phyloP scores from a whole-genome alignment of 768 basidiomycete genomes.

The Calvatia gigantea region DNA sequence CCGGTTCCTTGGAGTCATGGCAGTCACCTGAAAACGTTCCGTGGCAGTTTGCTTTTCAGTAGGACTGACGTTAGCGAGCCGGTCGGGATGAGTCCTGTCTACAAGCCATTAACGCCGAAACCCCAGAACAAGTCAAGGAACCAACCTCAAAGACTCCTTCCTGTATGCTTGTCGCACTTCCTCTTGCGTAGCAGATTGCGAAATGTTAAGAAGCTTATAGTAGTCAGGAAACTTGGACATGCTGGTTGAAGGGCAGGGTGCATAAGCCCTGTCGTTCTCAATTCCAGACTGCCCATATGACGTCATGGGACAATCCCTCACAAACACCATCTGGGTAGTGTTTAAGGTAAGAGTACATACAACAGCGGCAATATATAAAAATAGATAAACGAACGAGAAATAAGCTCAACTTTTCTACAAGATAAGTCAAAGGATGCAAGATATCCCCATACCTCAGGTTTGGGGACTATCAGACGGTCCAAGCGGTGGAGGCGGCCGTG shows the following conservation, averaged over 20 bases:
- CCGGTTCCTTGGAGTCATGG: neutral
- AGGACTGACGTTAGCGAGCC: constrained; percentile 65
- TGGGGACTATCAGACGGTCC: neutral
- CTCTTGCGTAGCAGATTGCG: constrained; percentile 58
- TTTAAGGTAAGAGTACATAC: neutral
- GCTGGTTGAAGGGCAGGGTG: constrained; percentile 18
- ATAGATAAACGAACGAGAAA: neutral
- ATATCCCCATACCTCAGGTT: neutral
- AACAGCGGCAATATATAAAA: neutral
- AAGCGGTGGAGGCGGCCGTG: constrained; percentile 40
- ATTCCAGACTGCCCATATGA: constrained; percentile 15
- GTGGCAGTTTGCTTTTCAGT: constrained; percentile 74
- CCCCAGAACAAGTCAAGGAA: constrained; percentile 2
- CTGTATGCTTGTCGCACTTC: constrained; percentile 77
- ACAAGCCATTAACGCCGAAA: constrained; percentile 16
- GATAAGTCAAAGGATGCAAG: neutral
- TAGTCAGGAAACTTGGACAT: constrained; percentile 84
- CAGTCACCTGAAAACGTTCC: constrained; percentile 76
- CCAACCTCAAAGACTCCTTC: constrained; percentile 71
- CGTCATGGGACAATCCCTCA: constrained; percentile 18
- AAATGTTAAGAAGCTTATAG: constrained; percentile 59
- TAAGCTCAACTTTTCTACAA: neutral
- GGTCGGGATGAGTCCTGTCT: constrained; percentile 83
- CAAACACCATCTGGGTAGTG: neutral
- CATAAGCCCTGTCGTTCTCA: neutral